A percentile compares a stretch with the other conserved stretches of the same genome.
These are phyloP conservation scores for Agaricus sinodeliciosus DNA, from an alignment of 768 basidiomycete genomes.

Conservation along the genomic window DNA sequence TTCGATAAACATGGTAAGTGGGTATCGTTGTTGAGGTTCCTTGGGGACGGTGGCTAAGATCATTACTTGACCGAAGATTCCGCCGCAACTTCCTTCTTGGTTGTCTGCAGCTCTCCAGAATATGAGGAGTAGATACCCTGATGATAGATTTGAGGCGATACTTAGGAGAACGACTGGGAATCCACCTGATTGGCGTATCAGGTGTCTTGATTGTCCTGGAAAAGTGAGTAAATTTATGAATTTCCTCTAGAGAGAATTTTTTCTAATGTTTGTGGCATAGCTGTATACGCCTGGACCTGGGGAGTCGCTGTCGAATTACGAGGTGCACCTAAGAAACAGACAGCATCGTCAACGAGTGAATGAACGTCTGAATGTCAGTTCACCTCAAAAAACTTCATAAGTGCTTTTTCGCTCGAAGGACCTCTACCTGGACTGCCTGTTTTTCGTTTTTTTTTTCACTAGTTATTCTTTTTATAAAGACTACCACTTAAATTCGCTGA, in stretches of 20 bases:
- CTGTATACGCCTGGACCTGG: slow-evolving; percentile 88
- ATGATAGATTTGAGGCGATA: slow-evolving; percentile 80
- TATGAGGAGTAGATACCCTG: slow-evolving; percentile 67
- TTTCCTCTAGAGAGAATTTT: background rate
- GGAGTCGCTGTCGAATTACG: slow-evolving; percentile 83
- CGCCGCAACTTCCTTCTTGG: slow-evolving; percentile 60
- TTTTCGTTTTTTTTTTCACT: slow-evolving; percentile 10
- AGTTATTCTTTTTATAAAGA: slow-evolving; percentile 2
- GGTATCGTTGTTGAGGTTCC: background rate
- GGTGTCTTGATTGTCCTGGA: slow-evolving; percentile 88
- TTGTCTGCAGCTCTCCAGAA: slow-evolving; percentile 56
- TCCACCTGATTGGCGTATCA: slow-evolving; percentile 84
- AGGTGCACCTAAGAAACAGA: slow-evolving; percentile 86
- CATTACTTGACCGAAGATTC: background rate
- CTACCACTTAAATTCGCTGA: slow-evolving; percentile 12
- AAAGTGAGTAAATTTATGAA: slow-evolving; percentile 49
- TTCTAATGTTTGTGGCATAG: slow-evolving; percentile 27
- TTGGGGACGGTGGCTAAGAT: background rate
- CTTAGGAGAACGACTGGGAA: slow-evolving; percentile 49
- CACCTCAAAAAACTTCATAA: slow-evolving; percentile 9
- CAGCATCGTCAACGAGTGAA: slow-evolving; percentile 72
- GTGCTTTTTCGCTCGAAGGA: slow-evolving; percentile 5
- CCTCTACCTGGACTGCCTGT: background rate
- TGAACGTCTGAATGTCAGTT: slow-evolving; percentile 34
- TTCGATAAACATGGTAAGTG: slow-evolving; percentile 9